Evolutionary conservation across 768 basidiomycete species (phyloP).

Genomic region (Megacollybia marginata): DNA sequence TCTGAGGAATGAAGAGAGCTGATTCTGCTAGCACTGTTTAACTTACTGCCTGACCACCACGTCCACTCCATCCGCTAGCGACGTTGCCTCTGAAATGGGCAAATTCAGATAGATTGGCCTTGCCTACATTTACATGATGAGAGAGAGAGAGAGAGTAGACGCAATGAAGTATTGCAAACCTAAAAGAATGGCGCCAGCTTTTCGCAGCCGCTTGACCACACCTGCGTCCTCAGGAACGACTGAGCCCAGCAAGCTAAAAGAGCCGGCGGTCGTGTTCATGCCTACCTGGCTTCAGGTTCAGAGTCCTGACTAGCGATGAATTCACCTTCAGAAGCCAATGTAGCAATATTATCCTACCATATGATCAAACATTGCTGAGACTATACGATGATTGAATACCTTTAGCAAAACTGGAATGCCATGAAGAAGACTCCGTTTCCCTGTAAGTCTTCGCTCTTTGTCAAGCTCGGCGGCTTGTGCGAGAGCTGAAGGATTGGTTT

Average conservation of each 20-base stretch:
- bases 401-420: conserved; percentile 49
- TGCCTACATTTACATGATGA: conserved; percentile 24
- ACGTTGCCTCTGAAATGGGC: conserved; percentile 40
- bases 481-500: conserved; percentile 48
- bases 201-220: conserved; percentile 33
- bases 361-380: neutral
- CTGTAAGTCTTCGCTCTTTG: conserved; percentile 29
- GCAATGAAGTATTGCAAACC: conserved; percentile 15
- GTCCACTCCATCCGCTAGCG: conserved; percentile 51
- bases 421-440: conserved; percentile 41
- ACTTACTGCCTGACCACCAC: conserved; percentile 31
- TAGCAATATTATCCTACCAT: conserved; percentile 39
- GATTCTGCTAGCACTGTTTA: no score
- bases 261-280: conserved; percentile 40
- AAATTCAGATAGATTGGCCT: conserved; percentile 50
- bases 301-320: neutral
- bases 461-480: conserved; percentile 44
- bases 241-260: conserved; percentile 33
- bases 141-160: no score
- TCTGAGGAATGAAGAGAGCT: conserved; percentile 1
- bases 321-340: conserved; percentile 34
- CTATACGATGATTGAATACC: conserved; percentile 14
- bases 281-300: conserved; percentile 17
- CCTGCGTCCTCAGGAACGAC: conserved; percentile 39
- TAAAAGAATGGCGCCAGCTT: conserved; percentile 37